Conservation (phyloP, 306 rosid species). For the Cicer cuneatum region DNA sequence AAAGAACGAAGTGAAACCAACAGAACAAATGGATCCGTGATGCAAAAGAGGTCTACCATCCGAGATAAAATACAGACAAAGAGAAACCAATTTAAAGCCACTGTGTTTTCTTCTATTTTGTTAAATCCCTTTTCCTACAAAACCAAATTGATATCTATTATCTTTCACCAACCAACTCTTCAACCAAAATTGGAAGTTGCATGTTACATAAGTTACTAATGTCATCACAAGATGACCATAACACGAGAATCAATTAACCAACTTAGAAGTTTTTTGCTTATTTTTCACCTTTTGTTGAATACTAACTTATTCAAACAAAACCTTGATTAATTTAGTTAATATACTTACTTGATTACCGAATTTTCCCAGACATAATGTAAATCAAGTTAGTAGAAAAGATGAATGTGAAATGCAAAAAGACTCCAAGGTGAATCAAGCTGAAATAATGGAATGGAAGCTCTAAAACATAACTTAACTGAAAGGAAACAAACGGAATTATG, state of each 20-base stretch:
- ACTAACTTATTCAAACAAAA: background rate
- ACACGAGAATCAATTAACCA: constrained; percentile 2
- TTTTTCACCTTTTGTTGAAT: too few species aligned
- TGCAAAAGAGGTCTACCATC: constrained; percentile 15
- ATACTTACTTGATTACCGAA: background rate
- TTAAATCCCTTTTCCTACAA: constrained; percentile 29
- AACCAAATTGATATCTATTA: constrained; percentile 23
- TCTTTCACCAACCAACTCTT: constrained; percentile 33
- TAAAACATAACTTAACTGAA: background rate
- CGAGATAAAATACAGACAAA: background rate
- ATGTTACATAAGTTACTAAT: background rate
- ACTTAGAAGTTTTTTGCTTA: too few species aligned
- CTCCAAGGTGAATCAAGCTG: background rate
- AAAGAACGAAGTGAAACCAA: constrained; percentile 16
- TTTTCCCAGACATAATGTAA: background rate
- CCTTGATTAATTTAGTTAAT: background rate
- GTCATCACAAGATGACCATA: background rate
- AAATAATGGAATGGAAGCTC: background rate
- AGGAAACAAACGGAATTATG: background rate
- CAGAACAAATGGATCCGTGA: background rate
- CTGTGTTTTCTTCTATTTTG: constrained; percentile 30
- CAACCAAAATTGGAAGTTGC: constrained; percentile 26
- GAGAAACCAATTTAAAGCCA: background rate
- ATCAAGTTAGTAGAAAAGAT: background rate
- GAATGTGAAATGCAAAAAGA: constrained; percentile 18